A percentile compares a stretch with the other conserved stretches of the same genome.
Conservation (phyloP, 148 eudicot genomes). For the Amaranthus palmeri region DNA sequence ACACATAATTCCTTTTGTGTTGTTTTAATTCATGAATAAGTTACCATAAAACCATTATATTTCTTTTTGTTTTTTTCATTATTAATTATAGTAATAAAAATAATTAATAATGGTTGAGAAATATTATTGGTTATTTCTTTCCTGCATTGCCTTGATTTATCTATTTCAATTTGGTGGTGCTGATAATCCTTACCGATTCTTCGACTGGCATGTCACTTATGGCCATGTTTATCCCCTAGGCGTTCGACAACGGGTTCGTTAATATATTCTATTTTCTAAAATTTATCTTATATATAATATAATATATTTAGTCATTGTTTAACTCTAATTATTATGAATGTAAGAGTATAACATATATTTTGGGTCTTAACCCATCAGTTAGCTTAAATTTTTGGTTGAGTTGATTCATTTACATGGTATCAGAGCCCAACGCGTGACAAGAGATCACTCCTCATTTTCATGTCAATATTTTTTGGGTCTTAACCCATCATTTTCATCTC, state of each 20-base stretch:
- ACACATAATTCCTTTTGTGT: too few species aligned
- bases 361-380: too few species aligned
- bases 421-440: too few species aligned
- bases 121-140: neutral
- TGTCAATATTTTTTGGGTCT: too few species aligned
- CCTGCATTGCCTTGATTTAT: slow-evolving; percentile 18
- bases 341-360: neutral
- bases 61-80: neutral
- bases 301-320: neutral
- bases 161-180: slow-evolving; percentile 11
- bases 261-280: neutral
- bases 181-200: slow-evolving; percentile 37
- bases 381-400: too few species aligned
- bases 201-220: slow-evolving; percentile 39
- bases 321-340: neutral
- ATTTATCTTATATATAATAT: neutral
- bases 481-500: too few species aligned
- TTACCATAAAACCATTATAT: neutral
- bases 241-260: slow-evolving; percentile 37
- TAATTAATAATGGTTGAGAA: slow-evolving; percentile 8
- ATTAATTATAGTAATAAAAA: neutral
- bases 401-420: too few species aligned
- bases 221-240: slow-evolving; percentile 53
- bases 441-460: too few species aligned
- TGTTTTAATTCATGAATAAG: too few species aligned